Percentiles rank a stretch among this genome's conserved stretches.
Evolutionary conservation across 1,139 yeast species (phyloP).

Genomic region (Geotrichum aggregatum): DNA sequence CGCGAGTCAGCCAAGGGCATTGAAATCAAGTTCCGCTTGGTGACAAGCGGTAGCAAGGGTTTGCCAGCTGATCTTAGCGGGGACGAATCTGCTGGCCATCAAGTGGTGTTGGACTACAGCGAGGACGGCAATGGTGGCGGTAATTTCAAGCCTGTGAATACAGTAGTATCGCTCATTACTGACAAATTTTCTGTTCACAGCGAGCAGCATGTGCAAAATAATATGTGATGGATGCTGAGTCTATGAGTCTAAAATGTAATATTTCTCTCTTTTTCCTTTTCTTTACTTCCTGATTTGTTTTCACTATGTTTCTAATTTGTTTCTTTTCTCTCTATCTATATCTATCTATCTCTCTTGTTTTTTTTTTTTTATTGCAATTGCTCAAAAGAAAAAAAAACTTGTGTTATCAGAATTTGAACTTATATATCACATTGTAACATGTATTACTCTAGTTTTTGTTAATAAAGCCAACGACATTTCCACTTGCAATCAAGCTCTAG

Average conservation of each 20-base stretch:
- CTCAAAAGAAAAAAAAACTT: too few relatives aligned
- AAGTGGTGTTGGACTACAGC: slow-evolving; percentile 11
- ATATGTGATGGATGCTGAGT: slow-evolving; percentile 9
- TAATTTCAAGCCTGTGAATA: slow-evolving; percentile 24
- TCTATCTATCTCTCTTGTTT: not conserved
- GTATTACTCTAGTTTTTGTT: too few relatives aligned
- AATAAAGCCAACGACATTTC: too few relatives aligned
- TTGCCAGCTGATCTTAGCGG: slow-evolving; percentile 7
- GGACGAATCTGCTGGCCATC: slow-evolving; percentile 13
- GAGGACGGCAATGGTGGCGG: slow-evolving; percentile 1
- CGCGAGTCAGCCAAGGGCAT: slow-evolving; percentile 34
- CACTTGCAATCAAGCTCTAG: too few relatives aligned
- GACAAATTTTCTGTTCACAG: slow-evolving; percentile 28
- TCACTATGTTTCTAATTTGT: not conserved
- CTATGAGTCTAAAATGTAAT: slow-evolving; percentile 42
- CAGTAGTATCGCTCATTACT: slow-evolving; percentile 23
- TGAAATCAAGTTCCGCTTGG: slow-evolving; percentile 31
- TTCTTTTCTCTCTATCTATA: not conserved
- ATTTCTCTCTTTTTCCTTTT: not conserved
- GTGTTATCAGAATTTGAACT: too few relatives aligned
- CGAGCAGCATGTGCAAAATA: slow-evolving; percentile 28
- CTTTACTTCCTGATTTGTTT: not conserved
- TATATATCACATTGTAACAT: too few relatives aligned
- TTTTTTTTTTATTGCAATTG: not conserved
- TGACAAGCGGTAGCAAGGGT: not conserved